Evolutionary conservation across 2,329 filamentous ascomycete genomes (phyloP).

Genomic region (Rhytidhysteron rufulum): DNA sequence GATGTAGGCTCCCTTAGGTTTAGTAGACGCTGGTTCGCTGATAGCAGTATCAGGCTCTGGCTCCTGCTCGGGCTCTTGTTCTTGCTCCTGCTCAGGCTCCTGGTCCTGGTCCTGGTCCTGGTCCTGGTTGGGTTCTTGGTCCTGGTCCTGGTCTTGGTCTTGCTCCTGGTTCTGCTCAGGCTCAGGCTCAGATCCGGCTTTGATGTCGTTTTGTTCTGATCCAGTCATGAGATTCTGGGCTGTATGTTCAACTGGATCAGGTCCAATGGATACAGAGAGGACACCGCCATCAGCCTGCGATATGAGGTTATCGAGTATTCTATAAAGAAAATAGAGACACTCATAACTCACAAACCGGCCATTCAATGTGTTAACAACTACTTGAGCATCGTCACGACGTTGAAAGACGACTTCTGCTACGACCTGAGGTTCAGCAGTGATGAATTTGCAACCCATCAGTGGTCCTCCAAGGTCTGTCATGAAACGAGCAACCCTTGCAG

Average conservation of each 20-base stretch:
- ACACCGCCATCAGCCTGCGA: neutral
- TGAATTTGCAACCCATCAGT: neutral
- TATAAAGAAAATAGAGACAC: neutral
- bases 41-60: neutral
- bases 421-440: neutral
- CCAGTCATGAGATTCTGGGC: neutral
- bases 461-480: too few species aligned
- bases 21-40: neutral
- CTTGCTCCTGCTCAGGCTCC: too few species aligned
- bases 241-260: neutral
- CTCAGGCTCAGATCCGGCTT: neutral
- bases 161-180: neutral
- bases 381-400: neutral
- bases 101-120: neutral
- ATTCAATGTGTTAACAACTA: neutral
- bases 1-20: slow-evolving; percentile 13
- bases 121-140: neutral
- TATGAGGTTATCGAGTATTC: neutral
- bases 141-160: neutral
- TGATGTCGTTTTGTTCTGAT: neutral
- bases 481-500: neutral
- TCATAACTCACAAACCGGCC: neutral
- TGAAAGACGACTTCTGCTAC: neutral
- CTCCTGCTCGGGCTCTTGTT: neutral
- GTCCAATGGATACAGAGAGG: neutral